Percentiles rank a stretch among this genome's conserved stretches.
phyloP scores from a whole-genome alignment of 176 grass and related monocot species.

The Phoenix roebelenii region DNA sequence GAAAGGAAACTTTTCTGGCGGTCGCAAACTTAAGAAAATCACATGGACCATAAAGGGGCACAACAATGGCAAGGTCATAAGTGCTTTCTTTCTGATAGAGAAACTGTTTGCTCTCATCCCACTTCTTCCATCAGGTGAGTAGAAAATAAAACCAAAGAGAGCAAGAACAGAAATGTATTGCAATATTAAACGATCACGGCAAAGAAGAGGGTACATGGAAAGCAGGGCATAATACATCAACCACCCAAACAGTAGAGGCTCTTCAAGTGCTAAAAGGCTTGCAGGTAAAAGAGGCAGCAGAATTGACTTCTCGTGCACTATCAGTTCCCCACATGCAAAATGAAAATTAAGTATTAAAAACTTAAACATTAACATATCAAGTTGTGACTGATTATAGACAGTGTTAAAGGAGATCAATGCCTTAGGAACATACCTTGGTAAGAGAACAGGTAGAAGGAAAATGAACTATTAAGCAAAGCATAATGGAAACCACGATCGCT shows the following conservation, averaged over 20 bases:
- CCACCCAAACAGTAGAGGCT: slow-evolving; percentile 67
- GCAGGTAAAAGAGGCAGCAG: slow-evolving; percentile 88
- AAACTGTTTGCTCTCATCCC: slow-evolving; percentile 18
- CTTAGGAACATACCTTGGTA: slow-evolving; percentile 60
- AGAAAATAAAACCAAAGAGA: slow-evolving; percentile 74
- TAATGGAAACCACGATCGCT: slow-evolving; percentile 84
- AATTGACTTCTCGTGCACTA: slow-evolving; percentile 99
- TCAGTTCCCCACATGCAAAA: slow-evolving; percentile 2
- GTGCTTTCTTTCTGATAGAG: slow-evolving; percentile 23
- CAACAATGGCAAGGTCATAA: slow-evolving; percentile 39
- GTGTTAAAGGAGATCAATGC: not conserved
- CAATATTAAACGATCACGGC: slow-evolving; percentile 64
- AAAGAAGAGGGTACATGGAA: slow-evolving; percentile 75
- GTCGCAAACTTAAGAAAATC: slow-evolving; percentile 49
- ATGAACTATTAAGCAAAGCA: slow-evolving; percentile 64
- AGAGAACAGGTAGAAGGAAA: slow-evolving; percentile 89
- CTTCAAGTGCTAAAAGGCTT: slow-evolving; percentile 69
- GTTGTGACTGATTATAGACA: slow-evolving; percentile 1
- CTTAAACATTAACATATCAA: not conserved
- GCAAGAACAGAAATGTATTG: slow-evolving; percentile 62
- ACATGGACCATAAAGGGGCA: slow-evolving; percentile 44
- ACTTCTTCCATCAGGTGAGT: slow-evolving; percentile 30
- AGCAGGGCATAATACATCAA: slow-evolving; percentile 70
- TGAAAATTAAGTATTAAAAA: too few relatives aligned
- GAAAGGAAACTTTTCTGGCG: slow-evolving; percentile 74